Base-by-base conservation (phyloP, 345 rosid species). In the Sonneratia alba region DNA sequence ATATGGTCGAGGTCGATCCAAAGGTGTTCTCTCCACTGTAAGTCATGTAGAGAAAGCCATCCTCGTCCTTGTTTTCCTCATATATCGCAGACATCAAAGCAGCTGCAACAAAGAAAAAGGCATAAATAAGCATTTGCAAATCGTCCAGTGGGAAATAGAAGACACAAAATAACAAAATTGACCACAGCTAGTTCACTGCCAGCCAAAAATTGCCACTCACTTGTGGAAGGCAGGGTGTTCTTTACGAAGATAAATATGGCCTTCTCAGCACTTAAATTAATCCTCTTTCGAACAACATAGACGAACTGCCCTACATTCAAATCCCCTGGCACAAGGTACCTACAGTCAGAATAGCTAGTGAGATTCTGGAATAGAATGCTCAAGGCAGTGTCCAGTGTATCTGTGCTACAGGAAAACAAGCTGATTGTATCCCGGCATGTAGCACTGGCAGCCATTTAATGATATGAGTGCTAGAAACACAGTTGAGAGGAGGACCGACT, bases 21-120 rank as follows among this genome's bases (percentile, higher is more conserved):
- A 87, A 89, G 67, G 91, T 86, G 77, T 89, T 89, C 83, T 89
- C 95, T 57, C 95, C 95, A 53, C 90, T 89, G 83, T 87, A 89
- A 40, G 86, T 81, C 86, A 87, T 82, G 85, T 89, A 89, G 69
- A 89, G 91, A 77, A 87, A 89, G 38, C 91, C 91, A 67, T 88
- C 93, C 76, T 87, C 91, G 71, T 87, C 91, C 76, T 84, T 87
- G 79, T 87, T 83, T 66, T 85, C 95, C 71, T 87, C 90, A 7
- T 84, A 86, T 27, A 87, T 75, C 37, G 89, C 85, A 64, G 91
- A 89, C 81, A 89, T 82, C 85, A 84, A 49, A 2, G 90, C 80
- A 77, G 89, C 95, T 87, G 86, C 53, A 77, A 73, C 34, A 74
- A 43, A 32, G 43, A 62, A 27, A 27, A 27, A 27, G 32, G 32